Percentiles rank a stretch among this genome's conserved stretches.
Evolutionary conservation across 345 rosid genomes (phyloP).

Genomic region (Gossypioides kirkii): DNA sequence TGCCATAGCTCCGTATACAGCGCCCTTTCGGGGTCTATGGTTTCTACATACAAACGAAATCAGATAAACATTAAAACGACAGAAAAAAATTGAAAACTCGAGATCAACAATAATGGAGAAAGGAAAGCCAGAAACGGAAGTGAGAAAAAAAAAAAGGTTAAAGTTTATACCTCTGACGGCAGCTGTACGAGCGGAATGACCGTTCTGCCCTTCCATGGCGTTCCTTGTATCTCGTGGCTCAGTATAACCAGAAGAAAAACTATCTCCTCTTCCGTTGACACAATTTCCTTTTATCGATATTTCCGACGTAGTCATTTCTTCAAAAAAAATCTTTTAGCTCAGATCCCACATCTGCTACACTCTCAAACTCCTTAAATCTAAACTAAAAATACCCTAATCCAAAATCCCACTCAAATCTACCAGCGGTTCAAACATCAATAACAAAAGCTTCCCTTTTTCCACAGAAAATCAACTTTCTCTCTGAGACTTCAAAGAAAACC

Average conservation of each 20-base stretch:
- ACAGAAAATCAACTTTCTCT: not conserved
- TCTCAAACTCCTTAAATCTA: not conserved
- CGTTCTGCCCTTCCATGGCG: conserved; percentile 34
- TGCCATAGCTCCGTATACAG: conserved; percentile 84
- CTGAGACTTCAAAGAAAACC: conserved; percentile 24
- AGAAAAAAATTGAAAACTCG: conserved; percentile 9
- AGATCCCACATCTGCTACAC: conserved; percentile 49
- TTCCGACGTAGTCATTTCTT: conserved; percentile 41
- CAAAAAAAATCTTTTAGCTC: conserved; percentile 17
- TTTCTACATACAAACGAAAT: conserved; percentile 2
- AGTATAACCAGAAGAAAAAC: conserved; percentile 34
- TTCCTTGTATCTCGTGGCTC: conserved; percentile 26
- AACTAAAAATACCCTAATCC: not conserved
- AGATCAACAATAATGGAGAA: not conserved
- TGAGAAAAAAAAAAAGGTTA: not conserved
- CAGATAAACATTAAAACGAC: not conserved
- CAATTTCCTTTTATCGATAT: conserved; percentile 31
- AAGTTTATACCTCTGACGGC: conserved; percentile 17
- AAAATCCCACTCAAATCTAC: conserved; percentile 6
- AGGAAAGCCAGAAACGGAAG: not conserved
- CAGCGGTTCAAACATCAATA: not conserved
- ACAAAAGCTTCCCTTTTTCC: not conserved
- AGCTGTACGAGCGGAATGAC: conserved; percentile 26
- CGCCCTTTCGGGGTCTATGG: conserved; percentile 52
- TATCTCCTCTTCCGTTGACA: conserved; percentile 26